These are phyloP conservation scores for Linaria vulgaris DNA, from an alignment of 257 asterid genomes.

Conservation along the genomic window DNA sequence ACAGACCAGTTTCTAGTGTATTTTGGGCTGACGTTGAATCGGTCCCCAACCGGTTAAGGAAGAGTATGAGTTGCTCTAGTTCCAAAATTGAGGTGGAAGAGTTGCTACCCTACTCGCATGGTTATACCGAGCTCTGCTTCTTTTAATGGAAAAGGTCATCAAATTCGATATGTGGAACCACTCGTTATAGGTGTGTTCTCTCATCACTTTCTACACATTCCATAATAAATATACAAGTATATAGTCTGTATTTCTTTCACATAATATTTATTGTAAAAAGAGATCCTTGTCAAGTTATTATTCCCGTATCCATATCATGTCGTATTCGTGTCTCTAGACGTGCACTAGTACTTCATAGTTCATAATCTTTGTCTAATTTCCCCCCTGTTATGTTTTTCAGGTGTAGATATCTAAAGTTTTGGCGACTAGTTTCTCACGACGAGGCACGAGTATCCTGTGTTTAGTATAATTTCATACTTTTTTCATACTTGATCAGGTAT, in stretches of 20 bases:
- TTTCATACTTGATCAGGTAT: slow-evolving; percentile 31
- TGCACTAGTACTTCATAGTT: no score
- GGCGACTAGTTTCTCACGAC: slow-evolving; percentile 49
- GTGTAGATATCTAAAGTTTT: slow-evolving; percentile 50
- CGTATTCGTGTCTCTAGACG: no score
- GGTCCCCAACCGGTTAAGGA: slow-evolving; percentile 82
- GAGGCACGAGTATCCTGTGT: neutral
- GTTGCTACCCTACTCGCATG: slow-evolving; percentile 84
- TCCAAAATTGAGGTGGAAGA: slow-evolving; percentile 90
- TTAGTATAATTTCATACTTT: neutral
- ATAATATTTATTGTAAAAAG: no score
- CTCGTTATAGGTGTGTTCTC: slow-evolving; percentile 45
- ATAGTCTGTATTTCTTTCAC: no score
- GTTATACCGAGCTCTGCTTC: slow-evolving; percentile 95
- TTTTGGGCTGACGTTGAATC: slow-evolving; percentile 97
- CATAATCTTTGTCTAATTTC: slow-evolving; percentile 32
- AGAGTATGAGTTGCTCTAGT: slow-evolving; percentile 85
- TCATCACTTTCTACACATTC: slow-evolving; percentile 42
- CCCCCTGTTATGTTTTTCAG: slow-evolving; percentile 46
- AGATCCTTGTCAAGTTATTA: no score
- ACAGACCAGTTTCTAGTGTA: slow-evolving; percentile 89
- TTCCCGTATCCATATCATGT: no score
- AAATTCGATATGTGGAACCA: neutral
- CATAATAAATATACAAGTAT: no score
- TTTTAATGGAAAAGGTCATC: slow-evolving; percentile 42